phyloP scores from a whole-genome alignment of 345 rosid genomes.

The Eucalyptus coolabah region DNA sequence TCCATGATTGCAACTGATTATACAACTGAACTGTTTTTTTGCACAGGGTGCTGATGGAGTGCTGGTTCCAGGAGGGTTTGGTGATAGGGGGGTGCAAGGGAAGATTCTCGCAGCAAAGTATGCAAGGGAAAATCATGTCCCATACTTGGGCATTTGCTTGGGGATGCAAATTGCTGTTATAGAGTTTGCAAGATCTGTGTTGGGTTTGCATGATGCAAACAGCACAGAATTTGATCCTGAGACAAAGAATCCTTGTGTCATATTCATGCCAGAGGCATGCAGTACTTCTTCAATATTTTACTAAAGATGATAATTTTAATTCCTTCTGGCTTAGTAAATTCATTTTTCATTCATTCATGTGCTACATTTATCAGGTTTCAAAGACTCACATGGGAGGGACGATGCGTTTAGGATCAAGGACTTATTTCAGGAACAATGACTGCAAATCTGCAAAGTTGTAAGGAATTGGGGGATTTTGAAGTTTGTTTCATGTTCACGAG shows the following conservation, averaged over 20 bases:
- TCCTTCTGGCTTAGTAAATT: not conserved
- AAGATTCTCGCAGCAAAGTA: too few relatives aligned
- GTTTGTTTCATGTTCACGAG: not conserved
- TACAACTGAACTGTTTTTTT: not conserved
- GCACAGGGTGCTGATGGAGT: too few relatives aligned
- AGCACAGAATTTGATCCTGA: too few relatives aligned
- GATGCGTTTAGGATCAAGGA: slow-evolving; percentile 91
- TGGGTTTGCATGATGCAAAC: too few relatives aligned
- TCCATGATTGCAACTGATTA: not conserved
- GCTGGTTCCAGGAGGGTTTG: too few relatives aligned
- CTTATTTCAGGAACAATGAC: slow-evolving; percentile 49
- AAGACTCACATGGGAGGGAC: slow-evolving; percentile 95
- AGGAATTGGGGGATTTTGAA: not conserved
- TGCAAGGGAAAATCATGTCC: too few relatives aligned
- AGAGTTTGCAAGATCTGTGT: too few relatives aligned
- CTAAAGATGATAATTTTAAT: not conserved
- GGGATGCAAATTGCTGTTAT: too few relatives aligned
- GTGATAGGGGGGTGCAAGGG: too few relatives aligned
- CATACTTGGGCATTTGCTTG: too few relatives aligned
- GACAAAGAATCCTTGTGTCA: slow-evolving; percentile 48
- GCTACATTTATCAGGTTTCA: slow-evolving; percentile 41
- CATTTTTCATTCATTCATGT: not conserved
- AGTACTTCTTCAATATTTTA: not conserved
- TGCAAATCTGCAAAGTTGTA: slow-evolving; percentile 78
- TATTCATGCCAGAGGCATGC: slow-evolving; percentile 92